These are phyloP conservation scores for Mucor lusitanicus DNA, from an alignment of 371 early-diverging fungal species.

Conservation along the genomic window DNA sequence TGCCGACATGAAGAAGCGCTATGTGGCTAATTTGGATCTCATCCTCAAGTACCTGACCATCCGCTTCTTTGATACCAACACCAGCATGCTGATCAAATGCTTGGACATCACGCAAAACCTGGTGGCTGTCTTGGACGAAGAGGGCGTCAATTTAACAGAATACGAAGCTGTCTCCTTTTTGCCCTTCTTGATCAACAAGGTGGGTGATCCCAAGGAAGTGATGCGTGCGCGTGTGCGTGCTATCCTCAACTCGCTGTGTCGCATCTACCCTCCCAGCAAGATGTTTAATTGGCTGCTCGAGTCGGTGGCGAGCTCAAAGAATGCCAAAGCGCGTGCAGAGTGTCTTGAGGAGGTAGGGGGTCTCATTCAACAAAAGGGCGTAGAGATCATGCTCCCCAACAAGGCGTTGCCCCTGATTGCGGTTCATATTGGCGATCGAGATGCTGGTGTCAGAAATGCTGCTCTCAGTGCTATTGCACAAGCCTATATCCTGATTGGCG, in stretches of 20 bases:
- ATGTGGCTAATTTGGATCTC: constrained; percentile 71
- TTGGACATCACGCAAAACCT: constrained; percentile 80
- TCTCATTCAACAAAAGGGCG: constrained; percentile 76
- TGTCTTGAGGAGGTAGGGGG: constrained; percentile 79
- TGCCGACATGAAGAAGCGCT: constrained; percentile 54
- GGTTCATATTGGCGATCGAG: constrained; percentile 77
- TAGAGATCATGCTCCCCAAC: constrained; percentile 67
- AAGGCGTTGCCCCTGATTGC: constrained; percentile 77
- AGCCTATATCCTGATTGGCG: constrained; percentile 74
- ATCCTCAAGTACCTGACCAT: constrained; percentile 84
- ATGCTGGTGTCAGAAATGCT: constrained; percentile 79
- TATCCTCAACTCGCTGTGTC: constrained; percentile 63
- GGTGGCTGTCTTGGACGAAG: constrained; percentile 61
- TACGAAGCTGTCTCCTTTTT: constrained; percentile 81
- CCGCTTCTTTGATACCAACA: constrained; percentile 88
- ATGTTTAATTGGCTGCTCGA: constrained; percentile 71
- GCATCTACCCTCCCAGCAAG: constrained; percentile 82
- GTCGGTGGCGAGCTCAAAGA: constrained; percentile 73
- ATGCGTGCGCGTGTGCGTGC: constrained; percentile 71
- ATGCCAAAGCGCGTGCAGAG: constrained; percentile 81
- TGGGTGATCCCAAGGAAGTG: constrained; percentile 84
- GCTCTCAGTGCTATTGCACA: constrained; percentile 74
- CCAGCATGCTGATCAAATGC: constrained; percentile 79
- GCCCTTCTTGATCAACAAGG: constrained; percentile 75
- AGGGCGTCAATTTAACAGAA: constrained; percentile 65